phyloP scores from a whole-genome alignment of 2,329 filamentous ascomycete genomes.

The Cytospora mali region DNA sequence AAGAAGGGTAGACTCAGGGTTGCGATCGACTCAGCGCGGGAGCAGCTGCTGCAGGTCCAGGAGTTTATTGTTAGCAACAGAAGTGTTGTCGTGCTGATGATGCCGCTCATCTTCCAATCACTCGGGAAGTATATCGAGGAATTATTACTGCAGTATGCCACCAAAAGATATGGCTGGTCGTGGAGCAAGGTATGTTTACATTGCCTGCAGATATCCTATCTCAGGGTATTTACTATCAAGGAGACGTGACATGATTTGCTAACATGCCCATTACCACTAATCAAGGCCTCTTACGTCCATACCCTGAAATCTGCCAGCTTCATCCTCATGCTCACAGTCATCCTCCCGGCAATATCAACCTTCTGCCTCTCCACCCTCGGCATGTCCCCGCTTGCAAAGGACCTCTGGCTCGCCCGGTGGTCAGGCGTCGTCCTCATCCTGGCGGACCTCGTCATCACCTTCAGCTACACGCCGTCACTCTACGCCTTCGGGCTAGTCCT shows the following conservation, averaged over 20 bases:
- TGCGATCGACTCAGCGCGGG: conserved; percentile 29
- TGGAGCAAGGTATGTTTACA: conserved; percentile 44
- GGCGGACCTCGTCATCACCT: conserved; percentile 43
- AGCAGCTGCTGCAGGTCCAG: conserved; percentile 22
- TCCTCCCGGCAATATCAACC: conserved; percentile 42
- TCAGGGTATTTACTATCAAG: background rate
- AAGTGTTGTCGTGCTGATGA: conserved; percentile 42
- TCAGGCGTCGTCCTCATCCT: conserved; percentile 38
- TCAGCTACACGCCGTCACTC: conserved; percentile 40
- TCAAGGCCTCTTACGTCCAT: conserved; percentile 45
- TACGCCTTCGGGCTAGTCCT: conserved; percentile 44
- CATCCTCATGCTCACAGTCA: conserved; percentile 41
- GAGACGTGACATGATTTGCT: background rate
- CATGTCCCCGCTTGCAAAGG: conserved; percentile 41
- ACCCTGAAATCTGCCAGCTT: conserved; percentile 43
- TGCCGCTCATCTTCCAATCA: conserved; percentile 40
- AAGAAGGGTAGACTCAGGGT: conserved; percentile 22
- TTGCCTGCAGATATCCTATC: background rate
- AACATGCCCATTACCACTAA: background rate
- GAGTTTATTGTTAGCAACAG: conserved; percentile 45
- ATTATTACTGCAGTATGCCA: conserved; percentile 55
- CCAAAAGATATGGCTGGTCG: conserved; percentile 52
- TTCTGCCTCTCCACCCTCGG: conserved; percentile 38
- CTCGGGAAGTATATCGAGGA: conserved; percentile 40
- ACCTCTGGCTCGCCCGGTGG: conserved; percentile 44